These are phyloP conservation scores for Citrus inodora DNA, from an alignment of 345 rosid genomes.

Conservation along the genomic window DNA sequence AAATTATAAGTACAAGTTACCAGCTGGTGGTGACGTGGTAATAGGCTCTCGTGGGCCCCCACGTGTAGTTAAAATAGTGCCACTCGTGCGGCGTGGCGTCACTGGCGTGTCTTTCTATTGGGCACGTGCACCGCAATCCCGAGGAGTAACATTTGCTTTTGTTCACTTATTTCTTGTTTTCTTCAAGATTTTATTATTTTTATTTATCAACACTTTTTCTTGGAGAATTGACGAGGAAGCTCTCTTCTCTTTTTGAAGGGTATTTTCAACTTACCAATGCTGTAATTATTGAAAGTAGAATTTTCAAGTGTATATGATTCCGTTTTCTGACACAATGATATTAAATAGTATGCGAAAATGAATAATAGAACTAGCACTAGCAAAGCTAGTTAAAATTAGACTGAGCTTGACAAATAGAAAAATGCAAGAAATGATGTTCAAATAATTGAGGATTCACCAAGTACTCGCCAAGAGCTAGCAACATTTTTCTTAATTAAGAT, in stretches of 20 bases:
- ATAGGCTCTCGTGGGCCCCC: slow-evolving; percentile 5
- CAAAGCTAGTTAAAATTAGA: too few species aligned
- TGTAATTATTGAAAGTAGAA: neutral
- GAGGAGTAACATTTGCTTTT: neutral
- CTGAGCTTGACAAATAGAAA: too few species aligned
- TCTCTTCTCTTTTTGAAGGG: neutral
- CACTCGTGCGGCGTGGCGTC: slow-evolving; percentile 44
- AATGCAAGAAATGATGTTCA: too few species aligned
- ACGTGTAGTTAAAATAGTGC: neutral
- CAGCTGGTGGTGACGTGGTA: slow-evolving; percentile 21
- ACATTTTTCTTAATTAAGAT: neutral
- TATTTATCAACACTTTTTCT: too few species aligned
- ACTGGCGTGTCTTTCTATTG: neutral
- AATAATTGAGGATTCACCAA: too few species aligned
- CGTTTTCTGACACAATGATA: neutral
- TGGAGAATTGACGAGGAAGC: neutral
- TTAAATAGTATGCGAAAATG: neutral
- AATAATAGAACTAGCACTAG: too few species aligned
- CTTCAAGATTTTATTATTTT: neutral
- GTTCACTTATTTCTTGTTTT: neutral
- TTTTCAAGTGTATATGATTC: neutral
- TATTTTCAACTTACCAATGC: neutral
- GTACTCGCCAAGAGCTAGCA: too few species aligned
- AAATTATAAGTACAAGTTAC: neutral
- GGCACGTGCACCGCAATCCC: slow-evolving; percentile 42